Conservation (phyloP, 140 eudicot genomes). For the Senecio squalidus region DNA sequence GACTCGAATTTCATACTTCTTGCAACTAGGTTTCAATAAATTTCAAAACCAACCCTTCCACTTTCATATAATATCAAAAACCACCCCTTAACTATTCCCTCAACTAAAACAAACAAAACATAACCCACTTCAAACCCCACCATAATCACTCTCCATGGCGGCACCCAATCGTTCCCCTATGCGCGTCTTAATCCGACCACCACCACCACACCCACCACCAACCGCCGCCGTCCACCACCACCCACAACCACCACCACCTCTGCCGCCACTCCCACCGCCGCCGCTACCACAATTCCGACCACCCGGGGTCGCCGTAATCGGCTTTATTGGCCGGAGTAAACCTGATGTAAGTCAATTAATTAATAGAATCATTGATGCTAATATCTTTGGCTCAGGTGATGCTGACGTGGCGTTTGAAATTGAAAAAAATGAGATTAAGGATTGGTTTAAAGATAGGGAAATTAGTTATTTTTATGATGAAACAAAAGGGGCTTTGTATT, state of each 20-base stretch:
- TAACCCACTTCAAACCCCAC: background rate
- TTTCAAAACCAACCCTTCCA: conserved; percentile 8
- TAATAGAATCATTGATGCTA: conserved; percentile 66
- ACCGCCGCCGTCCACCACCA: conserved; percentile 22
- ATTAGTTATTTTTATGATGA: conserved; percentile 65
- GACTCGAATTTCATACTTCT: too few species aligned
- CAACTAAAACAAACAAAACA: conserved; percentile 2
- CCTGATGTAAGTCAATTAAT: conserved; percentile 61
- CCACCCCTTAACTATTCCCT: background rate
- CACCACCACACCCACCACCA: conserved; percentile 29
- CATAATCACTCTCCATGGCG: conserved; percentile 37
- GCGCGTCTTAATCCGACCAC: conserved; percentile 85
- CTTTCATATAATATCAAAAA: background rate
- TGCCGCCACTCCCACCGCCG: conserved; percentile 11
- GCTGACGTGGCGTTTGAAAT: conserved; percentile 41
- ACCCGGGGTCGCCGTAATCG: conserved; percentile 77
- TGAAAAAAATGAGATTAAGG: conserved; percentile 46
- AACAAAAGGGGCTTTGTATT: conserved; percentile 58
- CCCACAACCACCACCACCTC: conserved; percentile 16
- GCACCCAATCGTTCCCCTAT: conserved; percentile 57
- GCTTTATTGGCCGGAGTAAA: conserved; percentile 59
- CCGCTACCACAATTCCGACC: conserved; percentile 23
- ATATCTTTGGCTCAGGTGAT: conserved; percentile 69
- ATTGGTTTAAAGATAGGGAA: conserved; percentile 49
- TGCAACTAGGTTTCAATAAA: too few species aligned